phyloP scores from a whole-genome alignment of 2,329 filamentous ascomycete genomes.

The Didymella exigua region DNA sequence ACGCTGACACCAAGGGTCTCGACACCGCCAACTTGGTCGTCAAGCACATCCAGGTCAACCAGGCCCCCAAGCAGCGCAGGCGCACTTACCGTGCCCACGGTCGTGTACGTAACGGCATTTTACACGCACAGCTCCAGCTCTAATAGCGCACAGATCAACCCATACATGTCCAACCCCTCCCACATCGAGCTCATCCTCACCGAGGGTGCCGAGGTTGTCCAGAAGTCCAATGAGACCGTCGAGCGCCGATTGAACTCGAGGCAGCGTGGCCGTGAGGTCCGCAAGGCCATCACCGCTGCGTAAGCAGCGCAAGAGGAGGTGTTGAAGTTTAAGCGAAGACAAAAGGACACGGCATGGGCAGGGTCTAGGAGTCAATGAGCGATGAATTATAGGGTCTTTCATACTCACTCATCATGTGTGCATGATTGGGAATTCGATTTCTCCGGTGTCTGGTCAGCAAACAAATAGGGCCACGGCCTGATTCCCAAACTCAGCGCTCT shows the following conservation, averaged over 20 bases:
- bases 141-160: constrained; percentile 79
- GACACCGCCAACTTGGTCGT: constrained; percentile 95
- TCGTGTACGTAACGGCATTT: constrained; percentile 74
- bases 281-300: constrained; percentile 65
- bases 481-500: constrained; percentile 31
- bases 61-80: constrained; percentile 98
- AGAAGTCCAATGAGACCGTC: constrained; percentile 78
- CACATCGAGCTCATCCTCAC: constrained; percentile 99
- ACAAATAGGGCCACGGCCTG: constrained; percentile 44
- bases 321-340: constrained; percentile 28
- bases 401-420: constrained; percentile 43
- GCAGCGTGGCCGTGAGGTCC: constrained; percentile 78
- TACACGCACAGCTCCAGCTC: constrained; percentile 1
- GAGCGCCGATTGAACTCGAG: constrained; percentile 81
- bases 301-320: constrained; percentile 42
- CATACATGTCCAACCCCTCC: constrained; percentile 99
- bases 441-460: constrained; percentile 47
- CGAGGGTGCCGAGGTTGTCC: constrained; percentile 93
- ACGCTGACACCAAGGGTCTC: constrained; percentile 56
- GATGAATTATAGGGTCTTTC: constrained; percentile 48
- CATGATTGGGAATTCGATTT: constrained; percentile 49
- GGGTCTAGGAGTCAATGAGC: constrained; percentile 49
- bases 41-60: constrained; percentile 99
- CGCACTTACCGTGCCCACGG: constrained; percentile 99
- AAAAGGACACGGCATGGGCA: constrained; percentile 44